Evolutionary conservation across 2,329 filamentous ascomycete genomes (phyloP).

Genomic region (Helminthosporium solani): DNA sequence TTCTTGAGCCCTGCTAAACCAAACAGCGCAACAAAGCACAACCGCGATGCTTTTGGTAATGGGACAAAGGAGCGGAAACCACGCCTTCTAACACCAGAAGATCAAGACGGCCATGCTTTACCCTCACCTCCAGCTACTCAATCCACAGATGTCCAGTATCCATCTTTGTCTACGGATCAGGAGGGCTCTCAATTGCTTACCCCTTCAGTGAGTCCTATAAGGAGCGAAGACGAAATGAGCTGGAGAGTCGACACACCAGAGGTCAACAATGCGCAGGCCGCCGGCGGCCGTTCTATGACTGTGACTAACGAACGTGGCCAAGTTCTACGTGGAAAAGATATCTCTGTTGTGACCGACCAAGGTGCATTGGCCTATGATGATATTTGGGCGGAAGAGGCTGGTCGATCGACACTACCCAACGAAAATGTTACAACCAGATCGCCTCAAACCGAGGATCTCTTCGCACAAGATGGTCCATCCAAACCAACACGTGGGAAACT

Average conservation of each 20-base stretch:
- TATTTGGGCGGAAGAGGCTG: slow-evolving; percentile 53
- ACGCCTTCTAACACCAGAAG: slow-evolving; percentile 40
- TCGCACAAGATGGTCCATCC: slow-evolving; percentile 28
- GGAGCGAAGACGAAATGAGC: slow-evolving; percentile 35
- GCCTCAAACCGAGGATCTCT: slow-evolving; percentile 25
- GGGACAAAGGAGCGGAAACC: slow-evolving; percentile 24
- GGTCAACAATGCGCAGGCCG: slow-evolving; percentile 4
- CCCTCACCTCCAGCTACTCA: slow-evolving; percentile 11
- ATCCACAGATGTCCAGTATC: slow-evolving; percentile 30
- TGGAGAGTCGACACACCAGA: slow-evolving; percentile 30
- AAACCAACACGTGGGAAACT: slow-evolving; percentile 44
- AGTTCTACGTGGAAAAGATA: slow-evolving; percentile 6
- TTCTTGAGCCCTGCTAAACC: slow-evolving; percentile 21
- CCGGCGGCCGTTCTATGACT: slow-evolving; percentile 7
- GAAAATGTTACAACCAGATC: slow-evolving; percentile 7
- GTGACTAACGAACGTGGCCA: slow-evolving; percentile 8
- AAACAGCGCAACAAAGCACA: slow-evolving; percentile 9
- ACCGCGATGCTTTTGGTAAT: slow-evolving; percentile 25
- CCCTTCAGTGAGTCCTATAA: slow-evolving; percentile 30
- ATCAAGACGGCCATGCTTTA: slow-evolving; percentile 26
- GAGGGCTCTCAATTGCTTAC: slow-evolving; percentile 28
- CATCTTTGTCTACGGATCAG: slow-evolving; percentile 15
- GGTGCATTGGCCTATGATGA: slow-evolving; percentile 32
- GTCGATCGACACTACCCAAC: slow-evolving; percentile 20
- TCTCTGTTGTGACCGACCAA: background rate